Conservation (phyloP, 345 rosid species). For the Sonneratia alba region DNA sequence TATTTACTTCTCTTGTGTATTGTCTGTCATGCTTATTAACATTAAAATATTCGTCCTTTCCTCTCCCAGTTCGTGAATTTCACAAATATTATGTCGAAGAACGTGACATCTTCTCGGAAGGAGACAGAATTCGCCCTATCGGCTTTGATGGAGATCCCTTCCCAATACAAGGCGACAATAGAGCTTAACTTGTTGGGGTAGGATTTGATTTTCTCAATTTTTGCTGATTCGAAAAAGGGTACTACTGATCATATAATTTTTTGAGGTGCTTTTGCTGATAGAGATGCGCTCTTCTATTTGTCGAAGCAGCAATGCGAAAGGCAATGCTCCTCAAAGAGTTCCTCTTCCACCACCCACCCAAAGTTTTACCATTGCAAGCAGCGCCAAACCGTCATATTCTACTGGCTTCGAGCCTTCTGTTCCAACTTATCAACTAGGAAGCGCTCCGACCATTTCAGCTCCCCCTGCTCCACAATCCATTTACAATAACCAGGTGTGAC, state of each 20-base stretch:
- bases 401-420: constrained; percentile 46
- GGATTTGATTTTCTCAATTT: not conserved
- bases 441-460: constrained; percentile 30
- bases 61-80: constrained; percentile 79
- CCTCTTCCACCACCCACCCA: constrained; percentile 69
- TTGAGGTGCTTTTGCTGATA: not conserved
- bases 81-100: constrained; percentile 84
- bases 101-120: constrained; percentile 40
- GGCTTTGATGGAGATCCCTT: constrained; percentile 92
- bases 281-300: not conserved
- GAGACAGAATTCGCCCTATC: constrained; percentile 88
- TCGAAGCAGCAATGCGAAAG: constrained; percentile 34
- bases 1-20: not conserved
- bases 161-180: constrained; percentile 84
- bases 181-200: constrained; percentile 86
- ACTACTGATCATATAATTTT: not conserved
- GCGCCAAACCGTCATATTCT: constrained; percentile 25
- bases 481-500: constrained; percentile 50
- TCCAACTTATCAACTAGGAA: constrained; percentile 35
- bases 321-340: constrained; percentile 44
- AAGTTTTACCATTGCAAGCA: constrained; percentile 25
- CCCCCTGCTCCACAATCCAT: constrained; percentile 37
- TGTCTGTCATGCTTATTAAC: not conserved
- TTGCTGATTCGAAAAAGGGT: not conserved
- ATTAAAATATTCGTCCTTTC: not conserved